Base-by-base conservation (phyloP, 2,329 filamentous ascomycete species). In the Apiospora phragmitis region DNA sequence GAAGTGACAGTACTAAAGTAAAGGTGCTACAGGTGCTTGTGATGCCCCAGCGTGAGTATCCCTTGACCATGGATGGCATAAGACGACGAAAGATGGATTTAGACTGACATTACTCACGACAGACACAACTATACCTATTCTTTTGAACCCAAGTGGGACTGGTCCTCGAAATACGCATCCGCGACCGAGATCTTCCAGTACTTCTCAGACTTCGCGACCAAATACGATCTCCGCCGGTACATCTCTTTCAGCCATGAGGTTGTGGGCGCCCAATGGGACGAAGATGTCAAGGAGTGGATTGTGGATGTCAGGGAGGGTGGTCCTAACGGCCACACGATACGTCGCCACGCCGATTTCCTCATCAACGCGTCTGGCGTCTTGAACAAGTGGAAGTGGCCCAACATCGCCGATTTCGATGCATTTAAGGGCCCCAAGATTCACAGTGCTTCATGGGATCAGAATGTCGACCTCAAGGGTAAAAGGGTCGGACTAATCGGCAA, bases 401-500 rank as follows among this genome's bases (percentile, higher is more conserved):
- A 84, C 24, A 84, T 90, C 32, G 82, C 84, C 0, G 89, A 88
- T 0, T 72, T 86, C 0, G 74, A 83, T 1, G 80, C 79, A 18
- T 91, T 89, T 79, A 78, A 83, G 68, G 89, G 88, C 8, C 75
- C 79, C 6, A 77, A 89, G 6, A 82, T 89, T 49, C 89, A 91
- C 75, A 86, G 86, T 0, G 85, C 89, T 1, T 81, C 83, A 42
- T 91, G 88, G 88, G 51, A 59, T 4, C 29, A 59, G 16, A 35
- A 29, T 21, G 29, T 59, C 2, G 51, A 59, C 8, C 29, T 59
- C 9, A 59, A 35, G 18, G 51, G 51, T 29, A 59, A 59, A 9
- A 35, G 51, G 29, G 51, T 59, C 3, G 51, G 51, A 11, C 29
- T 59, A 1, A 59, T 59, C 9, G 51, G 51, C 7, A 59, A 59